A percentile compares a stretch with the other conserved stretches of the same genome.
These are phyloP conservation scores for Mycena pura DNA, from an alignment of 768 basidiomycete species.

Conservation along the genomic window DNA sequence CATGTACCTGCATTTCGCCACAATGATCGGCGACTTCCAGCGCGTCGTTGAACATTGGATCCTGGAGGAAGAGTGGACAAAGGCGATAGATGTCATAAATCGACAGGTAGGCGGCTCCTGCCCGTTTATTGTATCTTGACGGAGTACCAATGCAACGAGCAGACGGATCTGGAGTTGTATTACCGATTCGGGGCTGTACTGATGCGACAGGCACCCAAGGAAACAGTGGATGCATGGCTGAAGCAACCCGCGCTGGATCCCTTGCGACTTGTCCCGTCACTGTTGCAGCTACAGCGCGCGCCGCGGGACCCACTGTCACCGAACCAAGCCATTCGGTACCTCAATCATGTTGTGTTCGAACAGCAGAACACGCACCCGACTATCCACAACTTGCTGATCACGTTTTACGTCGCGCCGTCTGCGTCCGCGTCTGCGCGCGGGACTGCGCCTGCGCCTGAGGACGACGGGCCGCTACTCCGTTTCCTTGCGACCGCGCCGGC, in stretches of 20 bases:
- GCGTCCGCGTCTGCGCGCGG: constrained; percentile 33
- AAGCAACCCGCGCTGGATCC: constrained; percentile 83
- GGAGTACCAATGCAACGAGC: constrained; percentile 13
- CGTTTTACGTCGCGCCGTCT: constrained; percentile 73
- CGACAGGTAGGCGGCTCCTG: constrained; percentile 74
- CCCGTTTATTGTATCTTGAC: background rate
- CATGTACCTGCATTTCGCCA: constrained; percentile 90
- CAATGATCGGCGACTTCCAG: constrained; percentile 77
- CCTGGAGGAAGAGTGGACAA: constrained; percentile 88
- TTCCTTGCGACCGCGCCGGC: constrained; percentile 85
- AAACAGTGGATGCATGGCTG: constrained; percentile 92
- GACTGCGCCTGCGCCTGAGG: constrained; percentile 39
- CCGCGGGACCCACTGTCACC: constrained; percentile 75
- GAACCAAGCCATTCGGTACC: constrained; percentile 90
- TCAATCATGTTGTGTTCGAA: constrained; percentile 84
- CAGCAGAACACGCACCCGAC: constrained; percentile 82
- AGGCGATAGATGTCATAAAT: constrained; percentile 89
- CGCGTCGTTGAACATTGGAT: constrained; percentile 93
- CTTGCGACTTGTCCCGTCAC: constrained; percentile 84
- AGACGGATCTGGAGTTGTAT: constrained; percentile 89
- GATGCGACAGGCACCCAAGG: constrained; percentile 84
- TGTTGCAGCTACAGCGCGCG: constrained; percentile 80
- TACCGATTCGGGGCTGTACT: constrained; percentile 92
- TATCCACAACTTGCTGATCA: constrained; percentile 93
- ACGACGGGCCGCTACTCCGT: constrained; percentile 79